Percentiles rank a stretch among this genome's conserved stretches.
These are phyloP conservation scores for Fraxinus angustifolia DNA, from an alignment of 305 asterid genomes.

Conservation along the genomic window DNA sequence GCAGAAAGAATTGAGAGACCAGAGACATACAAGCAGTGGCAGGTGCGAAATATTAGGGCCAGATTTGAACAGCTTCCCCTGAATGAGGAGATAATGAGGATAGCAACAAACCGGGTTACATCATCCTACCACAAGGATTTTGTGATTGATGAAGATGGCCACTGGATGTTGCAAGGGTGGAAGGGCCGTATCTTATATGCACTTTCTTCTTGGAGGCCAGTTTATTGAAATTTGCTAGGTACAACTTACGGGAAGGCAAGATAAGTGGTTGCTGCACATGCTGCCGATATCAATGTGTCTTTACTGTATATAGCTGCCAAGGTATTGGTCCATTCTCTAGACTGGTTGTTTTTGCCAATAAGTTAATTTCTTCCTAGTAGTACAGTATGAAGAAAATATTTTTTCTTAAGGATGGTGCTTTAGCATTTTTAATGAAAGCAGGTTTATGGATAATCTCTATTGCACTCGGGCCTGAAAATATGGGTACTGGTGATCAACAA, in stretches of 20 bases:
- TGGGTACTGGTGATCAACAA: background rate
- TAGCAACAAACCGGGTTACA: slow-evolving; percentile 40
- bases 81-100: slow-evolving; percentile 51
- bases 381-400: background rate
- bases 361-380: background rate
- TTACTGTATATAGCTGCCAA: background rate
- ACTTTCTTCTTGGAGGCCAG: slow-evolving; percentile 63
- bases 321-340: slow-evolving; percentile 18
- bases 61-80: slow-evolving; percentile 75
- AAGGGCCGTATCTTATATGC: slow-evolving; percentile 74
- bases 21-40: slow-evolving; percentile 94
- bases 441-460: slow-evolving; percentile 5
- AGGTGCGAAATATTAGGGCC: slow-evolving; percentile 57
- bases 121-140: slow-evolving; percentile 63
- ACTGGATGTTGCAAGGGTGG: slow-evolving; percentile 94
- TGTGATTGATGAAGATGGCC: slow-evolving; percentile 68
- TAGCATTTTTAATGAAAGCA: slow-evolving; percentile 2
- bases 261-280: background rate
- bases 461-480: background rate
- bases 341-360: background rate
- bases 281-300: slow-evolving; percentile 1
- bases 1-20: slow-evolving; percentile 91
- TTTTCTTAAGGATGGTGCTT: background rate
- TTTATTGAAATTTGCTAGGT: slow-evolving; percentile 24
- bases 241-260: background rate